Evolutionary conservation across 805 yeast species (phyloP), one percentile per base, ranked within the genome.

Genomic region (Cyberlindnera sargentensis): DNA sequence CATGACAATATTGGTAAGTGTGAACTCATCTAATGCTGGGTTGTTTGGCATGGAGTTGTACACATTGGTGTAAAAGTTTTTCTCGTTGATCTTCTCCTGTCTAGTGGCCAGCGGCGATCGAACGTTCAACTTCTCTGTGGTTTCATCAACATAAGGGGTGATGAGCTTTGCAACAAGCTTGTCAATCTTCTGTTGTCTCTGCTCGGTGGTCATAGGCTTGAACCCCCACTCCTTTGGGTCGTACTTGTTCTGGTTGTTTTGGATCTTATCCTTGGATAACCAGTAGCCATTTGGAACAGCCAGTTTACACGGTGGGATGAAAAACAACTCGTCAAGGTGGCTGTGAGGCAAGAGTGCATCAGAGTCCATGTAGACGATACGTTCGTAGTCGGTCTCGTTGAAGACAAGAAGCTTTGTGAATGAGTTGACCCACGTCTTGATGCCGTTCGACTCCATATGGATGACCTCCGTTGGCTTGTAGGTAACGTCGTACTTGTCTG

Each of bases 361-460:
- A 8, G 80, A 68, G 56, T 81, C 87, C 51, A 81, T 58, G 55
- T 71, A 79, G 10, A 81, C 68, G 15, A 81, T 55, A 37, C 82
- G 58, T 26, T 76, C 75, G 53, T 67, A 81, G 31, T 74, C 68
- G 0, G 64, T 58, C 50, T 68, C 67, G 42, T 70, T 66, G 55
- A 80, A 80, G 1, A 76, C 70, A 47, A 69, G 63, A 28, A 80
- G 61, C 52, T 81, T 81, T 1, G 82, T 77, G 49, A 76, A 73
- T 43, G 81, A 72, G 4, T 67, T 62, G 5, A 62, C 47, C 83
- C 84, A 80, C 26, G 56, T 50, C 11, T 45, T 42, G 8, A 50
- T 47, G 2, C 43, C 15, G 31, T 49, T 52, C 32, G 49, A 51
- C 9, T 45, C 50, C 6, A 41, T 46, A 31, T 48, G 50, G 6